phyloP scores from a whole-genome alignment of 2,329 filamentous ascomycete genomes.

The Aspergillus transmontanensis region DNA sequence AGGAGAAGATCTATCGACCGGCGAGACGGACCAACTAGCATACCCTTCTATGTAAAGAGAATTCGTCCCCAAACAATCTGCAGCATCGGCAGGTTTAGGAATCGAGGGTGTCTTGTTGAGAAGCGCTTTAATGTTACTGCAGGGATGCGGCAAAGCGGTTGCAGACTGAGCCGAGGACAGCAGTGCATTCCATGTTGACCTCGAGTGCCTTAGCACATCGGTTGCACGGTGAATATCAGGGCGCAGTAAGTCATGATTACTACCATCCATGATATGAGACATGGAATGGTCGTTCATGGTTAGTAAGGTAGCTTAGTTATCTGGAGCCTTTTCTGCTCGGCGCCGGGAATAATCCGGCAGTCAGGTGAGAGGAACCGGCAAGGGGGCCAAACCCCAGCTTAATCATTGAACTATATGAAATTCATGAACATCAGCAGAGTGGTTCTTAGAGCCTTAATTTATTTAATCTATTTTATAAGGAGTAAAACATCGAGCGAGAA shows the following conservation, averaged over 20 bases:
- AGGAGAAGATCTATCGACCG: not conserved
- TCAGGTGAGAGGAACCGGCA: too few species aligned
- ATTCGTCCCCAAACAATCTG: not conserved
- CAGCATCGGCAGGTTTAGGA: not conserved
- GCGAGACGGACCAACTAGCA: not conserved
- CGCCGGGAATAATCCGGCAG: too few species aligned
- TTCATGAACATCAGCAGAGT: too few species aligned
- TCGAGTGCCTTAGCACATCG: not conserved
- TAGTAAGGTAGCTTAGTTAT: too few species aligned
- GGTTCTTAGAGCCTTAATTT: too few species aligned
- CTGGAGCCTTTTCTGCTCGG: too few species aligned
- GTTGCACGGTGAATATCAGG: not conserved
- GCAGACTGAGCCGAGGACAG: not conserved
- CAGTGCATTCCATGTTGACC: not conserved
- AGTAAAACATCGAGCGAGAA: too few species aligned
- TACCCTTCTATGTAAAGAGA: not conserved
- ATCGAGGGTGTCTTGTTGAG: not conserved
- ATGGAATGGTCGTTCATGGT: too few species aligned
- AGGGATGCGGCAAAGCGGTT: not conserved
- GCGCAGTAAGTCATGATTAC: not conserved
- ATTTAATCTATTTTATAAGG: too few species aligned
- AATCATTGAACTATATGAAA: too few species aligned
- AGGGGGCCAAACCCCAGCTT: too few species aligned
- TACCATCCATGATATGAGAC: too few species aligned
- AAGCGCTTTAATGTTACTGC: not conserved